Percentiles rank a stretch among this genome's conserved stretches.
phyloP scores from a whole-genome alignment of 2,329 filamentous ascomycete genomes.

The Byssochlamys sp. region DNA sequence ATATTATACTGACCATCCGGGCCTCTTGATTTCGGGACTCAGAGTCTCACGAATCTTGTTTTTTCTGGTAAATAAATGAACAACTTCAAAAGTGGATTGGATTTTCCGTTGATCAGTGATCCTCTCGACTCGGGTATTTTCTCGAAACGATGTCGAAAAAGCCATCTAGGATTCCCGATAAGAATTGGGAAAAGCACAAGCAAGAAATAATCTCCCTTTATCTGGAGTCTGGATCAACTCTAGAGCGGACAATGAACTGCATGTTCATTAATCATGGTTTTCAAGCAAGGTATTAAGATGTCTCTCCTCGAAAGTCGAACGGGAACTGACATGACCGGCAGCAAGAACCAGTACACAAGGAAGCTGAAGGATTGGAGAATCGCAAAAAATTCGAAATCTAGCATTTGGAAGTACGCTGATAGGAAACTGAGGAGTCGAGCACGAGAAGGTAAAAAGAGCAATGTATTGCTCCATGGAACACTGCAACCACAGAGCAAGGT shows the following conservation, averaged over 20 bases:
- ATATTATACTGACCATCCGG: too few species aligned
- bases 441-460: neutral
- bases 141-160: neutral
- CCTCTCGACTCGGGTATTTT: too few species aligned
- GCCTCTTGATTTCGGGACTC: too few species aligned
- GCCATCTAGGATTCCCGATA: neutral
- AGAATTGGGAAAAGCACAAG: neutral
- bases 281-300: neutral
- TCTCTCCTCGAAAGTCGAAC: neutral
- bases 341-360: constrained; percentile 4
- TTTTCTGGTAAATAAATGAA: too few species aligned
- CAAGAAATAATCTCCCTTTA: neutral
- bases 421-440: neutral
- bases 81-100: too few species aligned
- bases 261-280: neutral
- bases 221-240: neutral
- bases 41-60: too few species aligned
- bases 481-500: neutral
- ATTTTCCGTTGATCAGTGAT: too few species aligned
- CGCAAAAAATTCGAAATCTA: constrained; percentile 1
- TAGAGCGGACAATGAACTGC: neutral
- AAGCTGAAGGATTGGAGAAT: constrained; percentile 3
- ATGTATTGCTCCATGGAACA: neutral
- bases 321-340: neutral
- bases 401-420: neutral